phyloP scores from a whole-genome alignment of 768 basidiomycete genomes.

The Boletales sp. region DNA sequence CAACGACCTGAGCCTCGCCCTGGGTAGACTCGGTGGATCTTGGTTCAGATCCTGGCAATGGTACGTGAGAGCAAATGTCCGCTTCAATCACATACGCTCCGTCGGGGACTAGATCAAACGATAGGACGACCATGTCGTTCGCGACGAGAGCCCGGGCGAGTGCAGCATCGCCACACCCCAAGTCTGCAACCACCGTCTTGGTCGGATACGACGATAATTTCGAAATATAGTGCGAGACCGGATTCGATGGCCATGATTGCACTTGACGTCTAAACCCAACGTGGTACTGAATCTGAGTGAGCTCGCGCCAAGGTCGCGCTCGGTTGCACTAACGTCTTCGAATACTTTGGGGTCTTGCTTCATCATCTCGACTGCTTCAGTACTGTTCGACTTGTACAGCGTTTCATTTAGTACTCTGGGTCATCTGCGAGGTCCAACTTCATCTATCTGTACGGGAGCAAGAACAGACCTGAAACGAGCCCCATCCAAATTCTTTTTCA shows the following conservation, averaged over 20 bases:
- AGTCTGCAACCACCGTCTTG: constrained; percentile 78
- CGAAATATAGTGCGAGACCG: constrained; percentile 77
- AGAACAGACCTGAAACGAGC: constrained; percentile 74
- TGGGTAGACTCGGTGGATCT: constrained; percentile 35
- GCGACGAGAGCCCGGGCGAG: constrained; percentile 73
- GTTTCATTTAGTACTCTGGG: constrained; percentile 86
- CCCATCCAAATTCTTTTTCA: constrained; percentile 79
- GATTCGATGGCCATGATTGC: constrained; percentile 90
- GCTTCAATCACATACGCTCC: constrained; percentile 77
- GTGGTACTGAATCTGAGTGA: constrained; percentile 70
- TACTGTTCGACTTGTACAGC: constrained; percentile 84
- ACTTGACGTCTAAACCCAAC: constrained; percentile 89
- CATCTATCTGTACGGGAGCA: neutral
- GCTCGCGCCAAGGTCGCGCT: constrained; percentile 3
- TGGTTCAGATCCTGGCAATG: constrained; percentile 77
- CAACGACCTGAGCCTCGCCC: constrained; percentile 74
- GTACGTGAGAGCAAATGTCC: constrained; percentile 79
- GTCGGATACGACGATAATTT: constrained; percentile 59
- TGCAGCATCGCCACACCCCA: constrained; percentile 94
- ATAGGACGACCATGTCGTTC: constrained; percentile 65
- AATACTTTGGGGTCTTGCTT: constrained; percentile 76
- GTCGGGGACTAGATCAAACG: constrained; percentile 79
- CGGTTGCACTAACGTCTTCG: constrained; percentile 58
- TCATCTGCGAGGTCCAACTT: neutral
- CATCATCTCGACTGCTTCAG: constrained; percentile 76